A percentile compares a stretch with the other conserved stretches of the same genome.
phyloP scores from a whole-genome alignment of 1,284 basidiomycete genomes.

The Hemileia vastatrix region DNA sequence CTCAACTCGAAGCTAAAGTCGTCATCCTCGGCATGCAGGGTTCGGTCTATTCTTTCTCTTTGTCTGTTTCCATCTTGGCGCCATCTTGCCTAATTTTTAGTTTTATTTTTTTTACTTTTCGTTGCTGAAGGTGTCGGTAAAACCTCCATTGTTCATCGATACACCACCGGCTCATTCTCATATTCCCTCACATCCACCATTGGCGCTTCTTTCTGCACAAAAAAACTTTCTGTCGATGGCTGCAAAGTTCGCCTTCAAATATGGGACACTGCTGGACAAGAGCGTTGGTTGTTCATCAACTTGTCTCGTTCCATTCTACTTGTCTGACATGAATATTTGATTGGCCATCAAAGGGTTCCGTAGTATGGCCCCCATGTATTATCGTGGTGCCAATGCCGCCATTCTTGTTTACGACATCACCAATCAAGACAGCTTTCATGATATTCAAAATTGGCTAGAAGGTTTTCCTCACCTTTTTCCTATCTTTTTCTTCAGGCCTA shows the following conservation, averaged over 20 bases:
- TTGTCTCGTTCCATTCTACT: not conserved
- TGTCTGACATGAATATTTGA: not conserved
- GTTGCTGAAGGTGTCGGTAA: slow-evolving; percentile 70
- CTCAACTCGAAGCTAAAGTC: slow-evolving; percentile 76
- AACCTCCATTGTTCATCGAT: slow-evolving; percentile 83
- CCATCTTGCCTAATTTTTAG: slow-evolving; percentile 10
- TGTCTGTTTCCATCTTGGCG: not conserved
- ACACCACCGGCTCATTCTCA: slow-evolving; percentile 81
- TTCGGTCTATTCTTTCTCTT: slow-evolving; percentile 40
- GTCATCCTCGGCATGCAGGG: slow-evolving; percentile 94
- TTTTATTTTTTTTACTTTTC: slow-evolving; percentile 12
- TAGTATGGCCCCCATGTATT: slow-evolving; percentile 89
- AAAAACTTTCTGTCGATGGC: slow-evolving; percentile 80
- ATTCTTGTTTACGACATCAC: slow-evolving; percentile 97
- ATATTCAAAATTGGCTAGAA: slow-evolving; percentile 85
- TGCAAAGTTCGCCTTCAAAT: slow-evolving; percentile 66
- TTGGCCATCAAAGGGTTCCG: slow-evolving; percentile 43
- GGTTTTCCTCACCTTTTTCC: slow-evolving; percentile 48
- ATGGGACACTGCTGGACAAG: slow-evolving; percentile 98
- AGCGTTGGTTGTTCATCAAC: slow-evolving; percentile 49
- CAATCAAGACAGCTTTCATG: slow-evolving; percentile 74
- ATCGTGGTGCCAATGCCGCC: slow-evolving; percentile 93
- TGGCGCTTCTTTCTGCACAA: slow-evolving; percentile 86
- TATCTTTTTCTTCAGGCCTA: slow-evolving; percentile 6
- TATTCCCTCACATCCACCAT: slow-evolving; percentile 77